Base-by-base conservation (phyloP, 352 stramenopile genomes). In the Thalassiosira livingstoniorum region DNA sequence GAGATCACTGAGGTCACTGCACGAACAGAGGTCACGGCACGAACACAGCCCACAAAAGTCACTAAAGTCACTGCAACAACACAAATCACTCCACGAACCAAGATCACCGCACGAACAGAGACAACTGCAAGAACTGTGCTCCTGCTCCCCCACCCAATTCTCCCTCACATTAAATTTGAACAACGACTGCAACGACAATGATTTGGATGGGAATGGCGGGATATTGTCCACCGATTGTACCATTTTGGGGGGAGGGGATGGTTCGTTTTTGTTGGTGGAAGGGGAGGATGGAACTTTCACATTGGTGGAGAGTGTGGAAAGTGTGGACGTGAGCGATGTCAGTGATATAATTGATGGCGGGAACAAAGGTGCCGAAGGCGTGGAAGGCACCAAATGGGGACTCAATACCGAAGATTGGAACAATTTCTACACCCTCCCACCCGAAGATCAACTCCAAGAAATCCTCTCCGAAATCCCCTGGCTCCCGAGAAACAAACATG, bases 381-480 rank as follows among this genome's bases (percentile, higher is more conserved):
- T 11, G 21, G n/a, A 23, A 10, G n/a, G n/a, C n/a, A n/a, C n/a
- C n/a, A n/a, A n/a, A n/a, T n/a, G n/a, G n/a, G n/a, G n/a, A n/a
- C n/a, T n/a, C n/a, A n/a, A n/a, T n/a, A n/a, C n/a, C n/a, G n/a
- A n/a, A n/a, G n/a, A n/a, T n/a, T n/a, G n/a, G n/a, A n/a, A n/a
- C n/a, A n/a, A n/a, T n/a, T n/a, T n/a, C n/a, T n/a, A n/a, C n/a
- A n/a, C n/a, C n/a, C 27, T 58, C 11, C 47, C 47, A 37, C 7
- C 47, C 27, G 39, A 64, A 29, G 47, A 64, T 21, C n/a, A n/a
- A n/a, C n/a, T n/a, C n/a, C n/a, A n/a, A n/a, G 65, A 74, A 23
- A 74, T 74, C 15, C 11, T 74, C 15, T 13, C 29, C 5, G 58
- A 51, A 31, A 74, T 74, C 64, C 65, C 65, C 2, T 74, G 65